Conservation (phyloP, 345 rosid genomes). For the Cardamine resedifolia region DNA sequence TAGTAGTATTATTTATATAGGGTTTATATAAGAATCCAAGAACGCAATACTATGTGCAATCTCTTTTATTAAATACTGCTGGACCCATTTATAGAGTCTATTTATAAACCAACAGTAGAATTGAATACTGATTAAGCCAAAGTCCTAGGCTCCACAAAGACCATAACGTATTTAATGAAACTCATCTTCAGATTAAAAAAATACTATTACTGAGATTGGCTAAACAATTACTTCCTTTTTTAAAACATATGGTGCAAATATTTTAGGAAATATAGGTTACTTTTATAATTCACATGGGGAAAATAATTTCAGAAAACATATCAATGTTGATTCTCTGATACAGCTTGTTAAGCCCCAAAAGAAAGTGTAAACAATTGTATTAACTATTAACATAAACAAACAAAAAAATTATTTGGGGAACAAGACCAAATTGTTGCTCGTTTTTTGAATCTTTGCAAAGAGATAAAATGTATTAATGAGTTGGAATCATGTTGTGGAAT, state of each 20-base stretch:
- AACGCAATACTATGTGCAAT: slow-evolving; percentile 23
- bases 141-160: slow-evolving; percentile 17
- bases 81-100: slow-evolving; percentile 32
- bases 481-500: not conserved
- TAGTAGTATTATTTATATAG: slow-evolving; percentile 32
- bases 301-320: not conserved
- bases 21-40: slow-evolving; percentile 36
- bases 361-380: not conserved
- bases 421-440: slow-evolving; percentile 2
- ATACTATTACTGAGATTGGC: not conserved
- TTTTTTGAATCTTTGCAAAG: slow-evolving; percentile 6
- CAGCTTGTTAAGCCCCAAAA: slow-evolving; percentile 7
- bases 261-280: not conserved
- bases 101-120: slow-evolving; percentile 25
- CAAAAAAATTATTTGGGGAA: not conserved
- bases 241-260: not conserved
- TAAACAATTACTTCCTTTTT: slow-evolving; percentile 8
- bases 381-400: not conserved
- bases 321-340: slow-evolving; percentile 7
- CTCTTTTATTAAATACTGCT: not conserved
- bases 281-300: not conserved
- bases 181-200: not conserved
- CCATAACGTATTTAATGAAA: slow-evolving; percentile 13
- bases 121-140: slow-evolving; percentile 20
- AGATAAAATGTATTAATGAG: not conserved